A percentile compares a stretch with the other conserved stretches of the same genome.
These are phyloP conservation scores for Fraxinus latifolia DNA, from an alignment of 305 asterid genomes.

Conservation along the genomic window DNA sequence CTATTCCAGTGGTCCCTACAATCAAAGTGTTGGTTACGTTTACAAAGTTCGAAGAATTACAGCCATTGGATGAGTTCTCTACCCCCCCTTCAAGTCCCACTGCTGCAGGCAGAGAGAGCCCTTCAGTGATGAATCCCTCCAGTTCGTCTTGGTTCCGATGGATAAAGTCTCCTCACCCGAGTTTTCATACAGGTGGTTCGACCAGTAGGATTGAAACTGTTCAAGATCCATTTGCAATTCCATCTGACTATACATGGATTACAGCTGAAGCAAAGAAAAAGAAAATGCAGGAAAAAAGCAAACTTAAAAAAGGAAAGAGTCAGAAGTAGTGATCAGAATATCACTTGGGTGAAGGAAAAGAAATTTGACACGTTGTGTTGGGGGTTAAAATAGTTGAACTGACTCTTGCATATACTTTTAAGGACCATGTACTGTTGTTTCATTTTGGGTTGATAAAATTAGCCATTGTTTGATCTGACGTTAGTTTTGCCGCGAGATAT, in stretches of 20 bases:
- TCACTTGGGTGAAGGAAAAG: background rate
- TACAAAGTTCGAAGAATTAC: conserved; percentile 86
- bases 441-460: background rate
- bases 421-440: conserved; percentile 18
- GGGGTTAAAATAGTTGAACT: conserved; percentile 24
- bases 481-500: background rate
- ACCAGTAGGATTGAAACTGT: conserved; percentile 60
- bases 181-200: conserved; percentile 51
- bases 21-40: conserved; percentile 90
- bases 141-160: conserved; percentile 95
- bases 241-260: conserved; percentile 75
- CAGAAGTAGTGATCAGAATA: conserved; percentile 35
- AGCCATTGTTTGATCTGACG: background rate
- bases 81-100: conserved; percentile 96
- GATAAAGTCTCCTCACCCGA: conserved; percentile 72
- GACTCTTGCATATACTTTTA: conserved; percentile 28
- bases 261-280: conserved; percentile 89
- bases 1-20: conserved; percentile 93
- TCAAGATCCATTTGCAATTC: conserved; percentile 81
- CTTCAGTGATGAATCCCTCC: conserved; percentile 44
- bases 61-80: conserved; percentile 78
- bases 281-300: conserved; percentile 84
- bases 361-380: background rate
- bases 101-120: conserved; percentile 52
- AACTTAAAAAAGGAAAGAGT: conserved; percentile 59